Conservation (phyloP, 2,329 filamentous ascomycete genomes). For the Pestalotiopsis sp. region DNA sequence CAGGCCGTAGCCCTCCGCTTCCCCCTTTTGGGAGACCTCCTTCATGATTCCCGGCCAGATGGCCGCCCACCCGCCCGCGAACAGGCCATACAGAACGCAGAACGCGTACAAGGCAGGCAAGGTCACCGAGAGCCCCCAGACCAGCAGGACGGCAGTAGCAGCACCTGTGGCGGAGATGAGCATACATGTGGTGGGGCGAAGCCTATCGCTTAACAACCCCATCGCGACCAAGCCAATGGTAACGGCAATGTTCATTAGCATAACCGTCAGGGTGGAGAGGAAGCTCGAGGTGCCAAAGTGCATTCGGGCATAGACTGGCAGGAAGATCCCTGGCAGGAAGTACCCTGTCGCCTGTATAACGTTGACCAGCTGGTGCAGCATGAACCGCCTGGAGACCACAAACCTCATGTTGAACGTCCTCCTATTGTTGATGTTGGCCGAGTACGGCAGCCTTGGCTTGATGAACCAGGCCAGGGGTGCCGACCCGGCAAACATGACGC, state of each 20-base stretch:
- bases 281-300: neutral
- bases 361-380: slow-evolving; percentile 1
- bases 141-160: neutral
- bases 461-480: slow-evolving; percentile 1
- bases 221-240: neutral
- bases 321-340: slow-evolving; percentile 3
- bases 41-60: slow-evolving; percentile 8
- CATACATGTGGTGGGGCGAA: slow-evolving; percentile 7
- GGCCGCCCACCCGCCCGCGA: neutral
- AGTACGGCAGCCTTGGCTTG: slow-evolving; percentile 1
- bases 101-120: slow-evolving; percentile 5
- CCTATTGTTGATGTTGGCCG: neutral
- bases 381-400: neutral
- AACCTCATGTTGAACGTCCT: neutral
- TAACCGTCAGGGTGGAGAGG: slow-evolving; percentile 6
- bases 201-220: neutral
- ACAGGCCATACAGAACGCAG: slow-evolving; percentile 4
- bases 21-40: slow-evolving; percentile 16
- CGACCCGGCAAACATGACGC: neutral
- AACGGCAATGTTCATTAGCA: slow-evolving; percentile 1
- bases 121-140: slow-evolving; percentile 4
- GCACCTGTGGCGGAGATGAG: slow-evolving; percentile 3
- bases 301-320: slow-evolving; percentile 5
- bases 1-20: slow-evolving; percentile 9
- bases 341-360: slow-evolving; percentile 4